Percentiles rank a stretch among this genome's conserved stretches.
Conservation (phyloP, 805 yeast genomes). For the Zygosaccharomyces siamensis region DNA sequence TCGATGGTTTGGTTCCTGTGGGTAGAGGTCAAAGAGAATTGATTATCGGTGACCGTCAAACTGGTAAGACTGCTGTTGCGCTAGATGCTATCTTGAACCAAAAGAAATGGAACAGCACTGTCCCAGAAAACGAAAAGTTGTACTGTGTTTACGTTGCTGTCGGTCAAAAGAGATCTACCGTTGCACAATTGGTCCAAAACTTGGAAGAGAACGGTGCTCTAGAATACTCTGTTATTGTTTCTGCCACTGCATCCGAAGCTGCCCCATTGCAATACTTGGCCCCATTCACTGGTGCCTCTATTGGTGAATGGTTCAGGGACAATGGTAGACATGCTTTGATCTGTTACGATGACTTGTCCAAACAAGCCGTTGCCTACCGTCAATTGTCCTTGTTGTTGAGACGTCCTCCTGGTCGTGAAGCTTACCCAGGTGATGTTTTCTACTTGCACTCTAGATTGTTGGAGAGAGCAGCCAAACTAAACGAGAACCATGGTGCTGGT, state of each 20-base stretch:
- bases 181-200: conserved; percentile 98
- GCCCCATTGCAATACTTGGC: conserved; percentile 99
- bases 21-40: conserved; percentile 99
- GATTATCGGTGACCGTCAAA: conserved; percentile 99
- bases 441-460: conserved; percentile 91
- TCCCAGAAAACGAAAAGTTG: conserved; percentile 94
- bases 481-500: conserved; percentile 84
- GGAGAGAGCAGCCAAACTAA: conserved; percentile 98
- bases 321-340: conserved; percentile 97
- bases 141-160: conserved; percentile 99
- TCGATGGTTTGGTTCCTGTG: conserved; percentile 97
- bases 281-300: conserved; percentile 99
- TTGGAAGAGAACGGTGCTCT: conserved; percentile 97
- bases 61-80: conserved; percentile 99
- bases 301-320: conserved; percentile 99
- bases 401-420: conserved; percentile 97
- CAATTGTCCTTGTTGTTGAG: conserved; percentile 95
- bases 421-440: conserved; percentile 96
- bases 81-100: conserved; percentile 97
- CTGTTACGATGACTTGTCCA: conserved; percentile 95
- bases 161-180: conserved; percentile 99
- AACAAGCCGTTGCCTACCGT: conserved; percentile 99
- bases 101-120: conserved; percentile 96
- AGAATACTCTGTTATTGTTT: conserved; percentile 96
- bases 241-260: conserved; percentile 99